phyloP scores from a whole-genome alignment of 2,329 filamentous ascomycete genomes.

The Celoporthe dispersa region DNA sequence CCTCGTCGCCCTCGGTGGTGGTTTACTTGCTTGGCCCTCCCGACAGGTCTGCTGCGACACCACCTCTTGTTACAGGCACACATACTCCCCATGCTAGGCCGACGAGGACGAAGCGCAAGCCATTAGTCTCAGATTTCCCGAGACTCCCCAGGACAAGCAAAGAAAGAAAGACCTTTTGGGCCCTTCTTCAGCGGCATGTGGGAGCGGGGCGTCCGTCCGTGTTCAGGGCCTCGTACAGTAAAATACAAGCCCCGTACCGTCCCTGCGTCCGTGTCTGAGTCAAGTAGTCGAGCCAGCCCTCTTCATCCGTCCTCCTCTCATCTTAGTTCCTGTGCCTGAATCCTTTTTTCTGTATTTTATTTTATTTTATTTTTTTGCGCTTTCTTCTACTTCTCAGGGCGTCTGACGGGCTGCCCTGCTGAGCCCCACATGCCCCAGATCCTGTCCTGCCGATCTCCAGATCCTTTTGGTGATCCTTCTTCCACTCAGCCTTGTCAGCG shows the following conservation, averaged over 20 bases:
- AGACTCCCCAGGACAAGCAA: neutral
- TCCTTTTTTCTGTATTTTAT: neutral
- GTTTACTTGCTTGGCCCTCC: neutral
- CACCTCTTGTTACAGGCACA: neutral
- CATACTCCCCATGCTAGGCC: neutral
- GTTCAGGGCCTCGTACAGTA: neutral
- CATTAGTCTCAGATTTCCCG: neutral
- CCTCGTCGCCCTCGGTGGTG: too few species aligned
- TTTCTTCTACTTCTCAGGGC: neutral
- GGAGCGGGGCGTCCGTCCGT: neutral
- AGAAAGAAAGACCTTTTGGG: too few species aligned
- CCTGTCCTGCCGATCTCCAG: neutral
- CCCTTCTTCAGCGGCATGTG: neutral
- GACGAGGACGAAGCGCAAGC: neutral
- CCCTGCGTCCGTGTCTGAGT: neutral
- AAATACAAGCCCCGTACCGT: neutral
- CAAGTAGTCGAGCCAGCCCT: neutral
- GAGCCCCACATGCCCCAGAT: constrained; percentile 4
- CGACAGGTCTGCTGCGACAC: neutral
- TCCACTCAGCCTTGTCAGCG: neutral
- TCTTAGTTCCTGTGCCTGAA: neutral
- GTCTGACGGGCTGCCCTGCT: neutral
- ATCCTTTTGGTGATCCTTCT: neutral
- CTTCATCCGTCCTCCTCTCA: neutral
- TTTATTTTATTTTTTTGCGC: too few species aligned